A percentile compares a stretch with the other conserved stretches of the same genome.
Evolutionary conservation across 306 rosid species (phyloP).

Genomic region (Quercus gilva): DNA sequence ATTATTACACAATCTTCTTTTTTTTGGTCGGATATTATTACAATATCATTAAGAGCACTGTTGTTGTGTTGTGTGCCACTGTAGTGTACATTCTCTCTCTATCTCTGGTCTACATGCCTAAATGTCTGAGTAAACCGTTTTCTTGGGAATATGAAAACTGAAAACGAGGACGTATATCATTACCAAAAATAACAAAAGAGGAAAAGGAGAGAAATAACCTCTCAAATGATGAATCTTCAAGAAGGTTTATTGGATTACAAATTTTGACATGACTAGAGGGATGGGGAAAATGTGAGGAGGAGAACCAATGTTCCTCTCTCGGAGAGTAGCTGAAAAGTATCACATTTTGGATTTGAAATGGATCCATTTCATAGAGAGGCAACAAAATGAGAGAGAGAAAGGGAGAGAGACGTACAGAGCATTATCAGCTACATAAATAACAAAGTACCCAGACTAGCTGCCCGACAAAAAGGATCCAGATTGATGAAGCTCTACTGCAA

Average conservation of each 20-base stretch:
- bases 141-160: conserved; percentile 17
- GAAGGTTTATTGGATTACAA: conserved; percentile 36
- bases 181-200: neutral
- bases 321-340: no score
- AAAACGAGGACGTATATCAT: neutral
- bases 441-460: neutral
- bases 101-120: neutral
- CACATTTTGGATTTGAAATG: neutral
- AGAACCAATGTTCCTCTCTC: neutral
- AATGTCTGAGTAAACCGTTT: conserved; percentile 9
- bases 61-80: neutral
- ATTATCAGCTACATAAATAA: neutral
- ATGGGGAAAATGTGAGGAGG: neutral
- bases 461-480: neutral
- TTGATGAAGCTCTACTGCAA: neutral
- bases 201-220: neutral
- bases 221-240: conserved; percentile 9
- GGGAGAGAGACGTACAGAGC: neutral
- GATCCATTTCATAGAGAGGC: neutral
- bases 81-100: neutral
- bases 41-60: conserved; percentile 16
- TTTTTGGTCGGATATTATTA: conserved; percentile 11
- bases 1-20: conserved; percentile 34
- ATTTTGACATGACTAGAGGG: conserved; percentile 22
- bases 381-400: neutral